Base-by-base conservation (phyloP, 352 stramenopile species). In the Phytophthora palmivora region DNA sequence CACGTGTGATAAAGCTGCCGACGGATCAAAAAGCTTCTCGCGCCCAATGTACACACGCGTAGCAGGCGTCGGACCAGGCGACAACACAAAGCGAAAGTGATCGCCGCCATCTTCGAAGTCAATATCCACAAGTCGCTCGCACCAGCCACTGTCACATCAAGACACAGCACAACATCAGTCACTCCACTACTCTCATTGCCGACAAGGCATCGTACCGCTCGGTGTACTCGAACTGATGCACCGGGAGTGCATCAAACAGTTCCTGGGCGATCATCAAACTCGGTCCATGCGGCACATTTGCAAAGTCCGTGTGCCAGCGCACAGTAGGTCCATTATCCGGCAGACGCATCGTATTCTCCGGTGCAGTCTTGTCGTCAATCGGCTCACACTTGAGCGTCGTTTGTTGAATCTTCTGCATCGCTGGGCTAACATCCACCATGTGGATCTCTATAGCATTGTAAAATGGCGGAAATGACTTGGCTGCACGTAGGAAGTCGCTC, bases 191-290 rank as follows among this genome's bases (percentile, higher is more conserved):
- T n/a, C n/a, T 10, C 12, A 42, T 19, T 22, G 21, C 21, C 15
- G 8, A 43, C 16, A 38, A 18, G 10, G 7, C 7, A 38, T 42
- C 73, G 48, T 73, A 91, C 84, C 65, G 78, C 16, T 89, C 68
- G 4, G 94, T 98, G 73, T 97, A 97, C 80, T 98, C 85, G 72
- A 99, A 99, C 59, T 95, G 87, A 72, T 99, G 94, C 24, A 98
- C 88, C 1, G 96, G 95, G 42, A 99, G 67, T 19, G 95, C 95
- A 66, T 99, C 95, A 66, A 98, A 90, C 38, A 98, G 88, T 63
- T 99, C 96, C 83, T 98, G 94, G 19, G 90, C 88, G 38, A 99
- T 79, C 37, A 97, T 86, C 57, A 98, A 87, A 21, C 77, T 92
- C 58, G 89, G 89, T 0, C 78, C 78, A 48, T 93, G 74, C 34